phyloP scores from a whole-genome alignment of 768 basidiomycete genomes.

The Kwoniella mangroviensis region DNA sequence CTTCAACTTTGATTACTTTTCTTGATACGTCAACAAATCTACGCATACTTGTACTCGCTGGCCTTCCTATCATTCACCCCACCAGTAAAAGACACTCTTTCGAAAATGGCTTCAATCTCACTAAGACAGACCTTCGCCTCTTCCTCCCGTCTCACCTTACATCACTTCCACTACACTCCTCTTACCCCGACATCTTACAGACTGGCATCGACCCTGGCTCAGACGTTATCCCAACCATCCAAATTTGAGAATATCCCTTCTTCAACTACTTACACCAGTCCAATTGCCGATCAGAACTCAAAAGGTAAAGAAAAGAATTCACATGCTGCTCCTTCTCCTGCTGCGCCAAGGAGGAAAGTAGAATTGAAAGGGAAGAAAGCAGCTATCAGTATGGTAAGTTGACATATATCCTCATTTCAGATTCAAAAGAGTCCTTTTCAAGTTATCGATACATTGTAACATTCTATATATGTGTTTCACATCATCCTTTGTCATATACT shows the following conservation, averaged over 20 bases:
- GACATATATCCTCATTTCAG: no score
- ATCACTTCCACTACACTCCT: constrained; percentile 7
- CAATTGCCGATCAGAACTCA: background rate
- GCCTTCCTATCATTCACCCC: no score
- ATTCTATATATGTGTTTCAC: background rate
- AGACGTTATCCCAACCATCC: constrained; percentile 10
- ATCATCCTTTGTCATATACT: no score
- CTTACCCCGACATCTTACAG: constrained; percentile 1
- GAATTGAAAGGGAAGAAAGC: constrained; percentile 55
- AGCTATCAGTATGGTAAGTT: constrained; percentile 58
- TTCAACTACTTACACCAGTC: constrained; percentile 17
- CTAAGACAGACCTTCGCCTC: constrained; percentile 28
- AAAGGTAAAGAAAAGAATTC: constrained; percentile 5
- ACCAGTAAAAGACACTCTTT: no score
- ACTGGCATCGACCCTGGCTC: constrained; percentile 18
- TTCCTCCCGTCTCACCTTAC: constrained; percentile 27
- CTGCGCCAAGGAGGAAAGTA: constrained; percentile 22
- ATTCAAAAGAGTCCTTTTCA: background rate
- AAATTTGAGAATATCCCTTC: constrained; percentile 31
- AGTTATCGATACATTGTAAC: background rate
- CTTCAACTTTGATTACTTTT: background rate
- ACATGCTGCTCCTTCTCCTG: constrained; percentile 8
- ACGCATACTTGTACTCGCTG: background rate
- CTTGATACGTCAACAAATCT: background rate
- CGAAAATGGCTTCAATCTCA: constrained; percentile 4